These are phyloP conservation scores for Leccinum sublutescens DNA, from an alignment of 768 basidiomycete species.

Conservation along the genomic window DNA sequence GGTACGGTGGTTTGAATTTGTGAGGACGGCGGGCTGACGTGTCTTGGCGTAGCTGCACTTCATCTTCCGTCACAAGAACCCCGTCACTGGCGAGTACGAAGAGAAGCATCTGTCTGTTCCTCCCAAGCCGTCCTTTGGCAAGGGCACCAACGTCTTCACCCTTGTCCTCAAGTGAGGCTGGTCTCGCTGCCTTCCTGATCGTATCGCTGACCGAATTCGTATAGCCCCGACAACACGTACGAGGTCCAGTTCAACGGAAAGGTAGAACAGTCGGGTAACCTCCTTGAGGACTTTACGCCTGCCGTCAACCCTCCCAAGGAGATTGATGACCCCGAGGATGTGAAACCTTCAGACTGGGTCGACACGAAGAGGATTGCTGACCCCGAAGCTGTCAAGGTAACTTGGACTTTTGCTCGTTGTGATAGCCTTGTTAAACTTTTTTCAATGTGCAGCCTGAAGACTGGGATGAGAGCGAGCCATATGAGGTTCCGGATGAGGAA, in stretches of 20 bases:
- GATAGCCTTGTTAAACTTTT: background rate
- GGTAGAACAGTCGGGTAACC: constrained; percentile 70
- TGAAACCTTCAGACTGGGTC: constrained; percentile 92
- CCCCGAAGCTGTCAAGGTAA: constrained; percentile 76
- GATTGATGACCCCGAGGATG: constrained; percentile 90
- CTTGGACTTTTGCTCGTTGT: background rate
- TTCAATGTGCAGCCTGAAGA: constrained; percentile 66
- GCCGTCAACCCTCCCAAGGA: constrained; percentile 90
- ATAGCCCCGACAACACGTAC: constrained; percentile 90
- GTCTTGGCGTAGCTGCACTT: constrained; percentile 74
- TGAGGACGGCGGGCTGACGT: constrained; percentile 2
- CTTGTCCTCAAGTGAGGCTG: constrained; percentile 80
- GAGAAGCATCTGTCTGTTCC: constrained; percentile 92
- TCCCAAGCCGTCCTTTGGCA: constrained; percentile 84
- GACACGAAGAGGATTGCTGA: constrained; percentile 85
- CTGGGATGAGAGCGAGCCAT: constrained; percentile 97
- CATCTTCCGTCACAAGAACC: constrained; percentile 98
- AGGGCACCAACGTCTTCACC: constrained; percentile 92
- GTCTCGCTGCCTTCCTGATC: background rate
- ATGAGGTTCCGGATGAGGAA: constrained; percentile 84
- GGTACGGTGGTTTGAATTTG: constrained; percentile 41
- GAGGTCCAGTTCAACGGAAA: constrained; percentile 90
- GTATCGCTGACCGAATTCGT: constrained; percentile 1
- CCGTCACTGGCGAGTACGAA: constrained; percentile 87
- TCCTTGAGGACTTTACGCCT: constrained; percentile 93